Evolutionary conservation across 2,329 filamentous ascomycete genomes (phyloP), one percentile per base, ranked within the genome.

Genomic region (Fusarium pseudoanthophilum): DNA sequence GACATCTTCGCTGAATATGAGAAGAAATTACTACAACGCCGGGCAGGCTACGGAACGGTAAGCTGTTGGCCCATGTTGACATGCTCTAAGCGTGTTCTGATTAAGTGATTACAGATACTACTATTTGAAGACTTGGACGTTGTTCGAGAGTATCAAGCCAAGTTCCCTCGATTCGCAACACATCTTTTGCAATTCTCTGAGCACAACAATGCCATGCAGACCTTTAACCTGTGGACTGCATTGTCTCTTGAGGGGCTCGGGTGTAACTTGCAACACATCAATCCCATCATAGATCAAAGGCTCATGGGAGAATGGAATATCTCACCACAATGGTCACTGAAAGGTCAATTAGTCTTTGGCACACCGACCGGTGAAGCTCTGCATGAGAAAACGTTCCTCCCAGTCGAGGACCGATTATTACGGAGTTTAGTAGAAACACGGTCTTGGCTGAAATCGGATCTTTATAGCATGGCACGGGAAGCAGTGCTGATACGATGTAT

Each of bases 291-390:
- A 14, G 69, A 71, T 15, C 65, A 71, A 32, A 64, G 46, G 16
- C 34, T 71, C 20, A n/a, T 64, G 11, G 45, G 58, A n/a, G 46
- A 68, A 18, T 71, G 69, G 69, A 13, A 51, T 14, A 62, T 69
- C 16, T 68, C 60, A 9, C 61, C 66, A 39, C 61, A 68, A 24
- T 71, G 65, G 69, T 60, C 57, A 14, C 43, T 71, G 28, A 71
- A 71, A 46, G 65, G 57, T 6, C 69, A 71, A 52, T 43, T 71
- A 32, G 65, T 71, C 6, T 71, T 71, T 34, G 69, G 69, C 28
- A 48, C 43, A 8, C 65, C 65, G 5, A 51, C 55, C 49, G 26
- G 48, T 37, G 42, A 10, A 36, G 42, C 32, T 5, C n/a, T 34
- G 11, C 60, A 58, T 21, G 55, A 56, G 5, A 65, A 68, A 28